phyloP scores from a whole-genome alignment of 2,329 filamentous ascomycete genomes.

The Arthrobotrys conoides region DNA sequence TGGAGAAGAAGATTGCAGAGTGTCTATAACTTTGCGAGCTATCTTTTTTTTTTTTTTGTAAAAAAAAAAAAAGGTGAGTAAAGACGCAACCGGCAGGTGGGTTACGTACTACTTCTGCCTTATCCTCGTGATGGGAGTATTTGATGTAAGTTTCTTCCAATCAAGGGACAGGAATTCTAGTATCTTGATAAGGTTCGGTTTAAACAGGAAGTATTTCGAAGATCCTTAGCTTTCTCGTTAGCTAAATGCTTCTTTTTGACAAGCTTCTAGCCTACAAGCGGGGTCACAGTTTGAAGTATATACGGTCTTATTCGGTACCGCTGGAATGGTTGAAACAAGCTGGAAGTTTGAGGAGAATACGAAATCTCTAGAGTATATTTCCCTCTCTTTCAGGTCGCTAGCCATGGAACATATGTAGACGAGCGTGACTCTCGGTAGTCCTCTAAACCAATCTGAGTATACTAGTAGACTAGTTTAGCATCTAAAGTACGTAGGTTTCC shows the following conservation, averaged over 20 bases:
- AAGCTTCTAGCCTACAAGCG: constrained; percentile 3
- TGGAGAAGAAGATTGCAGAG: not conserved
- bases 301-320: constrained; percentile 12
- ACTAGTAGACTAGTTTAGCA: not conserved
- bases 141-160: not conserved
- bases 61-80: not conserved
- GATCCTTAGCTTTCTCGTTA: not conserved
- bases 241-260: constrained; percentile 18
- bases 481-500: too few relatives aligned
- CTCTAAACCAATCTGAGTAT: not conserved
- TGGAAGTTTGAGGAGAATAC: constrained; percentile 18
- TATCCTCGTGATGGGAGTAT: not conserved
- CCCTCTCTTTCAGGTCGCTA: not conserved
- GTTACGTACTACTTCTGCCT: not conserved
- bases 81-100: constrained; percentile 25
- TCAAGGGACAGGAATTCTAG: not conserved
- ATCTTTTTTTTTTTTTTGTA: not conserved
- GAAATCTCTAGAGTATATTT: not conserved
- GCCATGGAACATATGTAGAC: constrained; percentile 10
- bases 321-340: constrained; percentile 20
- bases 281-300: not conserved
- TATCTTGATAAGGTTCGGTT: constrained; percentile 6
- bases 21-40: not conserved
- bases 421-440: constrained; percentile 7
- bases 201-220: not conserved